A percentile compares a stretch with the other conserved stretches of the same genome.
phyloP scores from a whole-genome alignment of 192 early-diverging fungal species.

The Coemansia sp. region DNA sequence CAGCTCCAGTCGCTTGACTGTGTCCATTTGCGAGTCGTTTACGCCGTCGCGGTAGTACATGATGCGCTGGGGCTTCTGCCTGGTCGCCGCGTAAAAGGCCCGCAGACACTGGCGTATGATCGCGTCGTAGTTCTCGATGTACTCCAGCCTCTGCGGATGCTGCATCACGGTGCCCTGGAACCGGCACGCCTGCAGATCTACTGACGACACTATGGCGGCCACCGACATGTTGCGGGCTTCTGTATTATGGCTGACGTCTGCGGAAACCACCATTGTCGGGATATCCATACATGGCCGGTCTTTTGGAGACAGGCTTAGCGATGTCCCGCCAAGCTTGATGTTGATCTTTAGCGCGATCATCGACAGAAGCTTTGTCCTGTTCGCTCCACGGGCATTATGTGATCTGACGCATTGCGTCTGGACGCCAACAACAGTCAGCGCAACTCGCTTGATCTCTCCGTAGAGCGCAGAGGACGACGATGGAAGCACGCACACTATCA shows the following conservation, averaged over 20 bases:
- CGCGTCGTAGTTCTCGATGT: slow-evolving; percentile 36
- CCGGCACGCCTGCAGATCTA: slow-evolving; percentile 25
- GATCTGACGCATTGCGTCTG: slow-evolving; percentile 56
- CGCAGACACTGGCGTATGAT: slow-evolving; percentile 48
- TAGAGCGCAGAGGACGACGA: slow-evolving; percentile 26
- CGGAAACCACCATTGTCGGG: slow-evolving; percentile 61
- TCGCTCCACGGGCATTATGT: slow-evolving; percentile 8
- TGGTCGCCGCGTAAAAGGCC: slow-evolving; percentile 36
- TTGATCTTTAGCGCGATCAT: slow-evolving; percentile 62
- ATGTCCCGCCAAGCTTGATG: slow-evolving; percentile 65
- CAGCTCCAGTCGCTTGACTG: slow-evolving; percentile 31
- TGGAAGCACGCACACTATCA: slow-evolving; percentile 38
- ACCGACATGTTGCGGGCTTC: slow-evolving; percentile 49
- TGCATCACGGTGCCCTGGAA: slow-evolving; percentile 38
- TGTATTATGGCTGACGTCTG: slow-evolving; percentile 61
- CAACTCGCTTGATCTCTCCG: slow-evolving; percentile 58
- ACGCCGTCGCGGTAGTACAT: slow-evolving; percentile 65
- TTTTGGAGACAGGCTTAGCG: slow-evolving; percentile 26
- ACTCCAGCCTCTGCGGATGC: slow-evolving; percentile 39
- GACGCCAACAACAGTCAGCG: slow-evolving; percentile 52
- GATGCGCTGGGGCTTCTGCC: slow-evolving; percentile 55
- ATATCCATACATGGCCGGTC: slow-evolving; percentile 15
- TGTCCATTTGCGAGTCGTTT: slow-evolving; percentile 29
- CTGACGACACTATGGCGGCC: slow-evolving; percentile 47
- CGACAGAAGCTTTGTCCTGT: slow-evolving; percentile 22